A percentile compares a stretch with the other conserved stretches of the same genome.
Evolutionary conservation across 192 early-diverging fungal genomes (phyloP).

Genomic region (Coemansia sp.): DNA sequence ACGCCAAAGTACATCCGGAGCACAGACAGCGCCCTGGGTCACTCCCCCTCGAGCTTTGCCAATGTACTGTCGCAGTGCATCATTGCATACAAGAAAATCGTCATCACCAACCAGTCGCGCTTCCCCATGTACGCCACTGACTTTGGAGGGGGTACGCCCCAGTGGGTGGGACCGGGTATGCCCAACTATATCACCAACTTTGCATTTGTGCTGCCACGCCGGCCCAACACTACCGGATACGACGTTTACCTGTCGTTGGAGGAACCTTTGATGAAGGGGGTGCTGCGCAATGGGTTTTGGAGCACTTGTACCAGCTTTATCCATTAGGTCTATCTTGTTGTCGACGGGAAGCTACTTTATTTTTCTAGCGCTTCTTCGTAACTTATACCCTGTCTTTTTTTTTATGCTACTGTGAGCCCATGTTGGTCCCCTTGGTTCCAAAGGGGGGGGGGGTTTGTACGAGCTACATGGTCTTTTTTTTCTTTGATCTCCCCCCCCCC

Average conservation of each 20-base stretch:
- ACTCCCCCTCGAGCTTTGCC: neutral
- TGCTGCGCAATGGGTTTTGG: conserved; percentile 11
- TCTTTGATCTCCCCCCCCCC: too few species aligned
- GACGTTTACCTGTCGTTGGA: conserved; percentile 7
- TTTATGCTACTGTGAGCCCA: neutral
- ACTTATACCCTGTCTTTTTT: neutral
- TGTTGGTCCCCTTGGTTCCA: too few species aligned
- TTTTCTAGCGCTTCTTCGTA: neutral
- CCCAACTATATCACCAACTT: conserved; percentile 1
- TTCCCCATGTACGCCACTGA: conserved; percentile 12
- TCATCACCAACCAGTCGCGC: conserved; percentile 18
- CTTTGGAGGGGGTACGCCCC: conserved; percentile 17
- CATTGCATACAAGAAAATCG: neutral
- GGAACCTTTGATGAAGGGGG: neutral
- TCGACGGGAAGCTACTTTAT: neutral
- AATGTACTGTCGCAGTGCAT: conserved; percentile 2
- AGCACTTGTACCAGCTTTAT: neutral
- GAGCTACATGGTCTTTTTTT: too few species aligned
- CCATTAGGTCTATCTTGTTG: neutral
- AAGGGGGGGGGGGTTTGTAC: too few species aligned
- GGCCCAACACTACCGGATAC: conserved; percentile 2
- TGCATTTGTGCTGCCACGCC: conserved; percentile 2
- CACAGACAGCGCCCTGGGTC: neutral
- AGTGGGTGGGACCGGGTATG: conserved; percentile 12
- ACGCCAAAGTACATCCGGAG: neutral